Evolutionary conservation across 2,329 filamentous ascomycete species (phyloP).

Genomic region (Stagonosporopsis vannaccii): DNA sequence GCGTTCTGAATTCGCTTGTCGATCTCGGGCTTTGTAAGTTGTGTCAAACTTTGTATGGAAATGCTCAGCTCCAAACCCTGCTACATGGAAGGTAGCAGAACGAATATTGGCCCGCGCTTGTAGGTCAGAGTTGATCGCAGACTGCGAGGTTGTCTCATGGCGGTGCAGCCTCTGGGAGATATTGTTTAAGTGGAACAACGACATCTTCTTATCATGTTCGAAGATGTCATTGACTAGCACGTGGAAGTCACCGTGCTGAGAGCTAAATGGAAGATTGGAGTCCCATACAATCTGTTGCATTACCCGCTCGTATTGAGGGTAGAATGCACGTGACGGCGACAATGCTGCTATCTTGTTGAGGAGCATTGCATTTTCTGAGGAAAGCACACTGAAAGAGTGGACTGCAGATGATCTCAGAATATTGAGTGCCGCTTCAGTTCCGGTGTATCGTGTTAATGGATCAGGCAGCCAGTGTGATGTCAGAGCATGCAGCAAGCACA

Average conservation of each 20-base stretch:
- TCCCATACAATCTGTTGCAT: conserved; percentile 59
- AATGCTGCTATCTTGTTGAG: conserved; percentile 41
- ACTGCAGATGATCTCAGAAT: conserved; percentile 56
- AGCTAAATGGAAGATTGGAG: conserved; percentile 43
- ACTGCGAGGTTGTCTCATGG: background rate
- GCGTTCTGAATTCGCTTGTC: conserved; percentile 2
- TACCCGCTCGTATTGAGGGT: conserved; percentile 50
- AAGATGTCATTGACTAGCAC: conserved; percentile 33
- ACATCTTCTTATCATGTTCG: conserved; percentile 24
- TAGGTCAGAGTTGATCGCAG: conserved; percentile 25
- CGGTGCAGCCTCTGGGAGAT: conserved; percentile 7
- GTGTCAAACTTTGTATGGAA: conserved; percentile 30
- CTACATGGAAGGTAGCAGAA: conserved; percentile 35
- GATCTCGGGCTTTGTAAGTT: conserved; percentile 30
- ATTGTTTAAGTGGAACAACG: conserved; percentile 23
- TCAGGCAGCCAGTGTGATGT: conserved; percentile 63
- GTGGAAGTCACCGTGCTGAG: conserved; percentile 40
- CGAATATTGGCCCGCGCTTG: conserved; percentile 40
- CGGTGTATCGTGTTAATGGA: conserved; percentile 57
- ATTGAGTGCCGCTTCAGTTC: conserved; percentile 61
- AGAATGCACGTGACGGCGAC: conserved; percentile 52
- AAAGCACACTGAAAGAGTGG: conserved; percentile 55
- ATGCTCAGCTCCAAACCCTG: conserved; percentile 44
- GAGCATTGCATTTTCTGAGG: conserved; percentile 16
- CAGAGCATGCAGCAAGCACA: conserved; percentile 61